Base-by-base conservation (phyloP, 2,329 filamentous ascomycete species). In the Hymenoscyphus fraxineus region DNA sequence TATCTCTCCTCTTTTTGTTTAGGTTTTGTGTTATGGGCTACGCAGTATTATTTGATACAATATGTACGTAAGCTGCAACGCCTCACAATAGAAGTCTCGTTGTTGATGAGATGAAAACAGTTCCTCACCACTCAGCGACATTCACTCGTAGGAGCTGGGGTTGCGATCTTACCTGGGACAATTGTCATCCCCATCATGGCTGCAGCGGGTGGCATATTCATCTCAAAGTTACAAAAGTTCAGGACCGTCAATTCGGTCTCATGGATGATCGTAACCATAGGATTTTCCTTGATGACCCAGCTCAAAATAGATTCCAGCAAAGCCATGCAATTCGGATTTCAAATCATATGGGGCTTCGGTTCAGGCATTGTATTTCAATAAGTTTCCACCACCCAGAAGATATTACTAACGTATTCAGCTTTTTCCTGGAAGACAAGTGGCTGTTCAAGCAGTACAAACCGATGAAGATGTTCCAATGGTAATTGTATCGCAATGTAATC, bases 1-100 rank as follows among this genome's bases (percentile, higher is more conserved):
- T 81, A 64, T 60, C 16, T 65, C 10, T 47, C 58, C 13, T 64
- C 67, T 7, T 68, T 65, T 58, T 41, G 65, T 31, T 56, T 65
- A 6, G 67, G 65, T 6, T 61, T 68, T 39, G 61, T 63, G 0
- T 39, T 68, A 5, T 68, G 67, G 67, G 67, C 65, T 1, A 67
- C 64, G 60, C 57, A 65, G 13, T 68, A 68, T 57, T 68, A 67
- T 39, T 55, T 68, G 10, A 68, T 64, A 16, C 51, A 67, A 39
- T 65, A 66, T 31, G 66, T 64, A 39, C 12, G 56, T 44, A 5
- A 55, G 19, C 19, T 58, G 10, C 38, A 1, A 7, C 1, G 38
- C 19, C 56, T 5, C 32, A 10, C 27, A 6, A 58, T 27, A 9
- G 6, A 35, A 15, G 16, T 32, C 6, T 19, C 19, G 13, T 39